Base-by-base conservation (phyloP, 2,329 filamentous ascomycete species). In the Penicillium sp. region DNA sequence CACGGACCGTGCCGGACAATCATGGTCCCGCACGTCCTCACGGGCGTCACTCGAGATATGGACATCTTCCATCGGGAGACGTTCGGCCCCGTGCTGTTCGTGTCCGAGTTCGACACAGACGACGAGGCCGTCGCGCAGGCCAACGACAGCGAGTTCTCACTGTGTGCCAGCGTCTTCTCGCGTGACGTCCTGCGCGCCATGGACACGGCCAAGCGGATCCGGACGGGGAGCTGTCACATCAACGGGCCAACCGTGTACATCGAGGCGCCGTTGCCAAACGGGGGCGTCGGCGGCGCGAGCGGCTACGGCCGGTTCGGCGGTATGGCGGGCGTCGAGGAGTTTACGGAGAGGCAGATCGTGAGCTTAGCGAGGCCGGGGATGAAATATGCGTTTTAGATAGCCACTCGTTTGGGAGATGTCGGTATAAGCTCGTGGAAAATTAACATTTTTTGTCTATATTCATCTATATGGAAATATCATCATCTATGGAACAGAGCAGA, bases 181-280 rank as follows among this genome's bases (percentile, higher is more conserved):
- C 41, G 27, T 11, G 52, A 54, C 18, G 39, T 48, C 28, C 48
- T 51, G 33, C 25, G 36, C 8, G 48, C 43, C 28, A 51, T 54
- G 52, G 52, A 51, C 30, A 22, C 36, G 25, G 43, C 52, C 25
- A 41, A 47, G 40, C 35, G 30, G 27, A 51, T 54, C 25, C 47
- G 48, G 27, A 46, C 48, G 16, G 48, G 52, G 11, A 73, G 69
- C 33, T 74, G 74, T 25, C 74, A 76, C 50, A 68, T 77, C 52
- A 77, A 77, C 46, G 70, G 69, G 46, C 74, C 75, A 59, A 74
- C 74, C 1, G 65, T 76, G 6, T 74, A 76, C 51, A 72, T 75
- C n/a, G 74, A 77, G 58, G 57, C 66, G 11, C 65, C 70, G n/a
- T 58, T 76, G 35, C 72, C 74, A 0, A 73, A 76, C 51, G 74